phyloP scores from a whole-genome alignment of 2,329 filamentous ascomycete species.

The Clonostachys rhizophaga region DNA sequence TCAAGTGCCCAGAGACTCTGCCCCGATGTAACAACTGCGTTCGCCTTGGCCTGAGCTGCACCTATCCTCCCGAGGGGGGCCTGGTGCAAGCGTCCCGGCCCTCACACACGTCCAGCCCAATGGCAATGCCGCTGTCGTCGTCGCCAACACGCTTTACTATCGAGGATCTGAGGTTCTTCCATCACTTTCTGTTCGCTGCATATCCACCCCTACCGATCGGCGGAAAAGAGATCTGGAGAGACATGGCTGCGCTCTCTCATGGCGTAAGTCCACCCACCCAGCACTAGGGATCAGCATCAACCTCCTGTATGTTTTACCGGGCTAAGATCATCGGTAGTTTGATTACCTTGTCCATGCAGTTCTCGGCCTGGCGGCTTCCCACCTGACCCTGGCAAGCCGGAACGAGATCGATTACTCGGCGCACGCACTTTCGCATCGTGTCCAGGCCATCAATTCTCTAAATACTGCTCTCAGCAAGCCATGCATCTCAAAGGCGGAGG shows the following conservation, averaged over 20 bases:
- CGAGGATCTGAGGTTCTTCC: slow-evolving; percentile 45
- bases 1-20: slow-evolving; percentile 34
- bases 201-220: slow-evolving; percentile 31
- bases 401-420: not conserved
- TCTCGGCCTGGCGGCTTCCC: slow-evolving; percentile 31
- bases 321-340: slow-evolving; percentile 14
- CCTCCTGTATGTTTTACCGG: not conserved
- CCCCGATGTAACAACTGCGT: slow-evolving; percentile 27
- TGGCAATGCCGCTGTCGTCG: not conserved
- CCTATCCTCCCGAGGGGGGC: slow-evolving; percentile 13
- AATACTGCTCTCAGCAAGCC: slow-evolving; percentile 23
- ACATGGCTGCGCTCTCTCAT: slow-evolving; percentile 28
- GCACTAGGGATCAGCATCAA: not conserved
- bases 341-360: slow-evolving; percentile 35
- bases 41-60: slow-evolving; percentile 26
- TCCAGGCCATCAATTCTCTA: slow-evolving; percentile 26
- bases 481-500: slow-evolving; percentile 15
- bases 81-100: not conserved
- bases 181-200: slow-evolving; percentile 43
- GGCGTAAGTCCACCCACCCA: slow-evolving; percentile 12
- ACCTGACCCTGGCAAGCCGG: slow-evolving; percentile 14
- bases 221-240: slow-evolving; percentile 26
- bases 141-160: slow-evolving; percentile 24
- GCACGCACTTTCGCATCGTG: slow-evolving; percentile 25
- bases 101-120: too few species aligned